Conservation (phyloP, 2,329 filamentous ascomycete species). For the Colletotrichum shisoi region DNA sequence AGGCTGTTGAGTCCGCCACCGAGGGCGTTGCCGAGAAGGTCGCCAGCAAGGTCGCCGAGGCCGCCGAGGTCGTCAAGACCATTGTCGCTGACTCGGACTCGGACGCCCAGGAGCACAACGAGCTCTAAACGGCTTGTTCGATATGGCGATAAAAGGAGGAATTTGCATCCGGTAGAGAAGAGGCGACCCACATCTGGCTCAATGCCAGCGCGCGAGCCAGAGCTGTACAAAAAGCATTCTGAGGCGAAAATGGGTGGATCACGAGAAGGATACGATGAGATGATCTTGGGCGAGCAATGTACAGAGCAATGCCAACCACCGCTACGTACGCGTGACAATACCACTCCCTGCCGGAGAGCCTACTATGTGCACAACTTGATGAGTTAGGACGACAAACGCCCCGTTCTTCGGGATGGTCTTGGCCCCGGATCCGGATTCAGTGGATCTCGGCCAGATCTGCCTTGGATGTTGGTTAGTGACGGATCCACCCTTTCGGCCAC, state of each 20-base stretch:
- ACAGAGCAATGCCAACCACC: background rate
- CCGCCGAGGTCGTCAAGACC: slow-evolving; percentile 62
- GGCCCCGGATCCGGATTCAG: no score
- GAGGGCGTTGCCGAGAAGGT: slow-evolving; percentile 57
- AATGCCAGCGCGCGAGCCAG: background rate
- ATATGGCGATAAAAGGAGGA: background rate
- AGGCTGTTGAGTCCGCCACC: slow-evolving; percentile 46
- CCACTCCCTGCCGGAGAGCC: no score
- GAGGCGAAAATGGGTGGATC: slow-evolving; percentile 17
- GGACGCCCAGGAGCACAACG: slow-evolving; percentile 65
- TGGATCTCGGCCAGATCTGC: no score
- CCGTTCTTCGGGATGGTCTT: no score
- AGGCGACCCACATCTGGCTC: background rate
- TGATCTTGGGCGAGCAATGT: slow-evolving; percentile 29
- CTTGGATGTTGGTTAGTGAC: no score
- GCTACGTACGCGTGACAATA: background rate
- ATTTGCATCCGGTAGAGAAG: slow-evolving; percentile 17
- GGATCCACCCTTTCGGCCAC: no score
- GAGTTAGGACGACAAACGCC: background rate
- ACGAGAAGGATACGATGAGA: slow-evolving; percentile 28
- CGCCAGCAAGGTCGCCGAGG: slow-evolving; percentile 56
- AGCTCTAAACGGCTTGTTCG: slow-evolving; percentile 55
- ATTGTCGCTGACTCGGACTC: slow-evolving; percentile 61
- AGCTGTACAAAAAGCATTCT: slow-evolving; percentile 11
- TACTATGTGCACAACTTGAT: background rate